Conservation (phyloP, 1,284 basidiomycete genomes). For the Trichosporon inkin region DNA sequence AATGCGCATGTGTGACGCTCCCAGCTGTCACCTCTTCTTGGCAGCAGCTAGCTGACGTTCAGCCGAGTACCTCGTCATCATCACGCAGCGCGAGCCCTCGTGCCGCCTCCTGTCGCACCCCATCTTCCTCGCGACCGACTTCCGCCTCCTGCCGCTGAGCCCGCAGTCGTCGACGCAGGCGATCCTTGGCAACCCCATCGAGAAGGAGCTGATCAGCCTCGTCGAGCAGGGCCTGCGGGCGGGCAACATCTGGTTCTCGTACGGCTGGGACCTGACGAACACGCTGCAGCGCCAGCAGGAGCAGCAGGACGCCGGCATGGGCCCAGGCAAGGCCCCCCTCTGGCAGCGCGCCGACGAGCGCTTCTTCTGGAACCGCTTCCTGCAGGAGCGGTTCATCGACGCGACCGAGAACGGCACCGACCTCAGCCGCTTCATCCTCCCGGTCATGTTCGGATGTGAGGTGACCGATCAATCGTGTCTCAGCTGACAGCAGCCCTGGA, state of each 20-base stretch:
- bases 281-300: constrained; percentile 76
- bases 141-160: constrained; percentile 79
- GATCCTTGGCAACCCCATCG: constrained; percentile 65
- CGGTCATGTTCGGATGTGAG: constrained; percentile 85
- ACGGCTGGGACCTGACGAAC: constrained; percentile 85
- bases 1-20: not conserved
- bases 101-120: constrained; percentile 78
- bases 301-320: constrained; percentile 63
- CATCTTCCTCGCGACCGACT: constrained; percentile 85
- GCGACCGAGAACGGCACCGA: constrained; percentile 44
- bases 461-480: constrained; percentile 15
- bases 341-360: constrained; percentile 74
- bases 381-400: constrained; percentile 50
- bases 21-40: not conserved
- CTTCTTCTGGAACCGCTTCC: constrained; percentile 96
- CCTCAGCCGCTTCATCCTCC: constrained; percentile 80
- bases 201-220: constrained; percentile 79
- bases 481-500: constrained; percentile 68
- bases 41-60: constrained; percentile 5
- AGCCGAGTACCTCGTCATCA: constrained; percentile 91
- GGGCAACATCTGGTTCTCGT: constrained; percentile 84
- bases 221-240: constrained; percentile 78
- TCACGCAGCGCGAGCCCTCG: constrained; percentile 76
- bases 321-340: constrained; percentile 51
- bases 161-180: constrained; percentile 63